These are phyloP conservation scores for Vitis hybrid DNA, from an alignment of 177 flowering plant species.

Conservation along the genomic window DNA sequence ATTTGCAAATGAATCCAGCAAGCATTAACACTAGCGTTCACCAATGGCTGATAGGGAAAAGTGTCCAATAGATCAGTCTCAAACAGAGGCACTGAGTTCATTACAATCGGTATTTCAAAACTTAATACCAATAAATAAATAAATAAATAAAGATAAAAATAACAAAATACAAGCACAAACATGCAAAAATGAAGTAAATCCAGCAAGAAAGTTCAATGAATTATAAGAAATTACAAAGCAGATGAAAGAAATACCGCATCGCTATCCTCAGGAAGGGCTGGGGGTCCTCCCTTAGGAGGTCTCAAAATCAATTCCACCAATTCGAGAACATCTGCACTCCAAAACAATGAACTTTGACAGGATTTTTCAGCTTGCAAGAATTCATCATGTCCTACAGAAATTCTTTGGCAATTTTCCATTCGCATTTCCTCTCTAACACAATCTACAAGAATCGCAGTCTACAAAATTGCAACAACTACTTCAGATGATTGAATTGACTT, in stretches of 20 bases:
- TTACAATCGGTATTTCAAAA: too few species aligned
- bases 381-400: conserved; percentile 13
- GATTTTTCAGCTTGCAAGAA: conserved; percentile 11
- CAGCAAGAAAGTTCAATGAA: neutral
- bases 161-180: neutral
- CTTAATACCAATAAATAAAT: too few species aligned
- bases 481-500: conserved; percentile 4
- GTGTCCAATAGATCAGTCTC: too few species aligned
- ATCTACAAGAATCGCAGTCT: conserved; percentile 80
- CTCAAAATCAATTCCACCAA: conserved; percentile 71
- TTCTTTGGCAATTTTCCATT: conserved; percentile 30
- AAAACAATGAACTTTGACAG: conserved; percentile 28
- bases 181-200: neutral
- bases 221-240: neutral
- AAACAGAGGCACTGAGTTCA: too few species aligned
- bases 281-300: conserved; percentile 83
- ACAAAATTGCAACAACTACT: conserved; percentile 14
- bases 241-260: conserved; percentile 61
- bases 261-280: conserved; percentile 65
- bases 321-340: conserved; percentile 58
- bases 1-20: too few species aligned
- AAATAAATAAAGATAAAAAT: too few species aligned
- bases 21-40: too few species aligned
- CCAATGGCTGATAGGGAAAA: too few species aligned
- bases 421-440: conserved; percentile 56